These are phyloP conservation scores for Cladosporium sp. DNA, from an alignment of 2,329 filamentous ascomycete genomes.

Conservation along the genomic window DNA sequence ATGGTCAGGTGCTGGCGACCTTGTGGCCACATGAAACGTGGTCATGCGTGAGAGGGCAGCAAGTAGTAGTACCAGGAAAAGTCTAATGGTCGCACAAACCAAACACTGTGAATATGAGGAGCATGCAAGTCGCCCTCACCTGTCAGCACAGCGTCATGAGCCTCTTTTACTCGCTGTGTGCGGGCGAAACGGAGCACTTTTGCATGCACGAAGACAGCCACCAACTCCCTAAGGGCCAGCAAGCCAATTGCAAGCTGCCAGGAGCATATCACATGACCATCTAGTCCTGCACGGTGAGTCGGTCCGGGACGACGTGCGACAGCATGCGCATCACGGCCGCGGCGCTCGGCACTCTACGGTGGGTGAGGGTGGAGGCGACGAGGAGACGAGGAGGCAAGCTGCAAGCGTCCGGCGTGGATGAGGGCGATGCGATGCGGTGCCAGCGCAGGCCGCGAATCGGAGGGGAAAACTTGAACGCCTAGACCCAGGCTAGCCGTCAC, in stretches of 20 bases:
- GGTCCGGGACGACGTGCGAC: conserved; percentile 7
- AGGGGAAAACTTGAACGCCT: background rate
- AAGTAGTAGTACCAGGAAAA: background rate
- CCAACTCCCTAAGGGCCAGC: background rate
- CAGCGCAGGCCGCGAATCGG: conserved; percentile 1
- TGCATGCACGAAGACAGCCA: conserved; percentile 8
- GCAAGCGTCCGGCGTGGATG: conserved; percentile 2
- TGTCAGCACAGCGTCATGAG: conserved; percentile 11
- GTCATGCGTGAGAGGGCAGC: conserved; percentile 9
- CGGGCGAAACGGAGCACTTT: conserved; percentile 1
- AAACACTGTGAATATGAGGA: background rate
- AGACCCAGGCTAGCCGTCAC: conserved; percentile 5
- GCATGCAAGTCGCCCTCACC: background rate
- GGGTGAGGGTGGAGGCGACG: background rate
- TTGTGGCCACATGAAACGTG: conserved; percentile 7
- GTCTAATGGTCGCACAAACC: background rate
- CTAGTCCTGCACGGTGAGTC: conserved; percentile 8
- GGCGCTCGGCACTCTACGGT: background rate
- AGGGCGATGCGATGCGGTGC: background rate
- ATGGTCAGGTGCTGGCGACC: conserved; percentile 13
- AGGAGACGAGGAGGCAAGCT: background rate
- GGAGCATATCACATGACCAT: conserved; percentile 3
- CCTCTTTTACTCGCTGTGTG: background rate
- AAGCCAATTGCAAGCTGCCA: background rate
- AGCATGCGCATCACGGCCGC: background rate